A percentile compares a stretch with the other conserved stretches of the same genome.
Evolutionary conservation across 768 basidiomycete genomes (phyloP).

Genomic region (Podaxis sp.): DNA sequence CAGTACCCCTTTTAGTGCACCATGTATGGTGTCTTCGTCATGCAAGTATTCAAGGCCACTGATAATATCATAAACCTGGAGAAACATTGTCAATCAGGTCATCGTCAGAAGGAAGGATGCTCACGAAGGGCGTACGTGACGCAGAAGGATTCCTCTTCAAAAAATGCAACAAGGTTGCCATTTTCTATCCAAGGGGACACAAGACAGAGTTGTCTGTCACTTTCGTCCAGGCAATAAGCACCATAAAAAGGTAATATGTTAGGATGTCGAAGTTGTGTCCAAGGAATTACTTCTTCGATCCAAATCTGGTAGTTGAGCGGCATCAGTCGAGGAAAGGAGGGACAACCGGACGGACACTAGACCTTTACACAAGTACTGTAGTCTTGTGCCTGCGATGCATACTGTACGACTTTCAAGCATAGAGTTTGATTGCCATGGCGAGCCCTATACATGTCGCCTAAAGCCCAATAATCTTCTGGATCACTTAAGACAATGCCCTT

Average conservation of each 20-base stretch:
- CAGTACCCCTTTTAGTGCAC: constrained; percentile 19
- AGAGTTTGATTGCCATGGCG: background rate
- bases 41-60: constrained; percentile 17
- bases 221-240: background rate
- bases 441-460: background rate
- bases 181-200: constrained; percentile 18
- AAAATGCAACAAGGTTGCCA: constrained; percentile 8
- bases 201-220: background rate
- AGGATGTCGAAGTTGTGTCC: constrained; percentile 8
- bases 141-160: constrained; percentile 1
- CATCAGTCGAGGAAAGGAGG: constrained; percentile 21
- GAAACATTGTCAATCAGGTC: background rate
- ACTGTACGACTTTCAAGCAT: constrained; percentile 21
- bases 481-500: background rate
- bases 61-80: constrained; percentile 15
- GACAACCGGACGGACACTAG: constrained; percentile 1
- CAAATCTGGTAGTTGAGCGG: background rate
- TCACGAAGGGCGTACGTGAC: background rate
- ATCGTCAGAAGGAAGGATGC: background rate
- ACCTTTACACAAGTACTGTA: constrained; percentile 23
- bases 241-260: constrained; percentile 8
- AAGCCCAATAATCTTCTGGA: background rate
- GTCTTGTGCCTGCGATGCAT: constrained; percentile 20
- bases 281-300: background rate
- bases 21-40: constrained; percentile 14